Evolutionary conservation across 2,329 filamentous ascomycete genomes (phyloP).

Genomic region (Chaetomium sp.): DNA sequence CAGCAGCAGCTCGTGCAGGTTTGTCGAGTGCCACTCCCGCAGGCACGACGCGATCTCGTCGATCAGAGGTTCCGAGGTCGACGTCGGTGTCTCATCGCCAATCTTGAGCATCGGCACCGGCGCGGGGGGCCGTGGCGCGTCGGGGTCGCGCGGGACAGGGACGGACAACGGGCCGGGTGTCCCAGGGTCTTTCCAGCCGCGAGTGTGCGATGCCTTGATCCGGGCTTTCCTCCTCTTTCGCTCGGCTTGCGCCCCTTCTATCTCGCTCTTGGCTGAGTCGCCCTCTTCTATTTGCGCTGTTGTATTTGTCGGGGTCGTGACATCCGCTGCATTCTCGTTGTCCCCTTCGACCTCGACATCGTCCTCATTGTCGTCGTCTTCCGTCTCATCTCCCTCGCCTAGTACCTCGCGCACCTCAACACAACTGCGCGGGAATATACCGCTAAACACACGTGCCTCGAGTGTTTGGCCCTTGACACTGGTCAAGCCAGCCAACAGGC

Average conservation of each 20-base stretch:
- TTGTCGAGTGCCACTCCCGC: slow-evolving; percentile 96
- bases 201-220: slow-evolving; percentile 18
- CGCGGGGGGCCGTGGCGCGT: slow-evolving; percentile 71
- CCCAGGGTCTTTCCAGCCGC: slow-evolving; percentile 23
- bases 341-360: slow-evolving; percentile 23
- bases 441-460: slow-evolving; percentile 95
- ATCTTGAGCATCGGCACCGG: slow-evolving; percentile 97
- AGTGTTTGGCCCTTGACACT: slow-evolving; percentile 87
- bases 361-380: slow-evolving; percentile 32
- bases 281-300: slow-evolving; percentile 27
- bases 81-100: slow-evolving; percentile 92
- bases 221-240: slow-evolving; percentile 32
- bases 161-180: slow-evolving; percentile 39
- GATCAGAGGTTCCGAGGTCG: slow-evolving; percentile 79
- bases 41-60: slow-evolving; percentile 97
- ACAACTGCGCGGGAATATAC: slow-evolving; percentile 90
- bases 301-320: slow-evolving; percentile 12
- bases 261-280: slow-evolving; percentile 51
- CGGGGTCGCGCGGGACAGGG: slow-evolving; percentile 53
- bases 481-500: slow-evolving; percentile 83
- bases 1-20: slow-evolving; percentile 85
- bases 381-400: slow-evolving; percentile 59
- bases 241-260: slow-evolving; percentile 31
- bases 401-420: slow-evolving; percentile 92
- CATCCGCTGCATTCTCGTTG: slow-evolving; percentile 30